phyloP scores from a whole-genome alignment of 257 asterid species.

The Agastache rugosa region DNA sequence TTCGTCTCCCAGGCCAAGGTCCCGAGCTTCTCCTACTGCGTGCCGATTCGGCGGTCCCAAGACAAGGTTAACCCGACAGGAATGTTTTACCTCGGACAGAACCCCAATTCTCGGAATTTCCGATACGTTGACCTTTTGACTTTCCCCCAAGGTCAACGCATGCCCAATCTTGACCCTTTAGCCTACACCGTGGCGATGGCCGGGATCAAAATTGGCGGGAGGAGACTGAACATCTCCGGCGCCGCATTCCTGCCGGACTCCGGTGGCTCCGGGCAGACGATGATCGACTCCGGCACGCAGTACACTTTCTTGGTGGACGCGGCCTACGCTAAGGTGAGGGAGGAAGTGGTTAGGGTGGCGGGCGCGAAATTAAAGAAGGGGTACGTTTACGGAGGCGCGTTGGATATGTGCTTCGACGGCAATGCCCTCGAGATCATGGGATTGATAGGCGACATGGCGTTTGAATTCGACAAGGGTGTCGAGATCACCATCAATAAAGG shows the following conservation, averaged over 20 bases:
- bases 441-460: conserved; percentile 63
- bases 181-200: conserved; percentile 67
- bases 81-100: conserved; percentile 68
- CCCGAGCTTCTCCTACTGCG: conserved; percentile 77
- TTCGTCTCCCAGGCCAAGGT: conserved; percentile 76
- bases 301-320: conserved; percentile 75
- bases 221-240: conserved; percentile 48
- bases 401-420: conserved; percentile 83
- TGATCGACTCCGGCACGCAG: conserved; percentile 89
- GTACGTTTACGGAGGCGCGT: conserved; percentile 53
- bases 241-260: conserved; percentile 66
- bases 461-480: conserved; percentile 63
- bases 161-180: conserved; percentile 77
- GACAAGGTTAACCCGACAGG: conserved; percentile 51
- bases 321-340: conserved; percentile 61
- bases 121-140: conserved; percentile 56
- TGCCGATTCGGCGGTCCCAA: conserved; percentile 48
- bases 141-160: conserved; percentile 55
- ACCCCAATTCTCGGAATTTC: conserved; percentile 63
- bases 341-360: conserved; percentile 55
- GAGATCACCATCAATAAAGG: conserved; percentile 52
- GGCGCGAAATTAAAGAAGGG: conserved; percentile 64
- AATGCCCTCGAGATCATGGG: conserved; percentile 44
- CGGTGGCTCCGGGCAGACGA: conserved; percentile 87
- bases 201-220: conserved; percentile 62